A percentile compares a stretch with the other conserved stretches of the same genome.
phyloP scores from a whole-genome alignment of 2,329 filamentous ascomycete genomes.

The Nakataea oryzae region DNA sequence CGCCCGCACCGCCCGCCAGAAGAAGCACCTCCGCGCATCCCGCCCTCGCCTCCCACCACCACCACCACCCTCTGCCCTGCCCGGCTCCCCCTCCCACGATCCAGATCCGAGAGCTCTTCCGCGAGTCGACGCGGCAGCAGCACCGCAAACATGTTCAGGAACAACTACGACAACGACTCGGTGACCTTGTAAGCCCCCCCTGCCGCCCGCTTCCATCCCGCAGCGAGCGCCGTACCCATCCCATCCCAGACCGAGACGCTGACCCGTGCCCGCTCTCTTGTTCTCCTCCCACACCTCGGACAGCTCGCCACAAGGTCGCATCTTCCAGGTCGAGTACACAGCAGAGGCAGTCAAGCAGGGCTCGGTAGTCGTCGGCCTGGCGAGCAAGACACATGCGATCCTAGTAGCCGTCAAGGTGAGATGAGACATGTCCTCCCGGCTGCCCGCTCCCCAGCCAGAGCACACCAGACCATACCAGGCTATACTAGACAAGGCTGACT shows the following conservation, averaged over 20 bases:
- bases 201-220: background rate
- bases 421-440: background rate
- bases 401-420: slow-evolving; percentile 90
- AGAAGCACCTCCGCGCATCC: background rate
- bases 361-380: slow-evolving; percentile 92
- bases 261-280: slow-evolving; percentile 10
- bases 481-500: too few species aligned
- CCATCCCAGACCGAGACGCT: slow-evolving; percentile 1
- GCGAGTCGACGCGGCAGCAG: background rate
- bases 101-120: background rate
- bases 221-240: too few species aligned
- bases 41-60: background rate
- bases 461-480: too few species aligned
- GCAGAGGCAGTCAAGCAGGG: slow-evolving; percentile 98
- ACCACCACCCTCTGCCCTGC: background rate
- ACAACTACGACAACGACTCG: slow-evolving; percentile 99
- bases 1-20: background rate
- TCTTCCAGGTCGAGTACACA: slow-evolving; percentile 99
- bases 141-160: slow-evolving; percentile 76
- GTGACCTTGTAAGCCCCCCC: slow-evolving; percentile 78
- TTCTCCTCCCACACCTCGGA: slow-evolving; percentile 16
- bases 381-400: slow-evolving; percentile 96
- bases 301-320: slow-evolving; percentile 96
- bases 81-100: background rate
- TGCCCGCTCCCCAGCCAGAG: background rate